phyloP scores from a whole-genome alignment of 352 stramenopile species.

The Phytophthora fragariae region DNA sequence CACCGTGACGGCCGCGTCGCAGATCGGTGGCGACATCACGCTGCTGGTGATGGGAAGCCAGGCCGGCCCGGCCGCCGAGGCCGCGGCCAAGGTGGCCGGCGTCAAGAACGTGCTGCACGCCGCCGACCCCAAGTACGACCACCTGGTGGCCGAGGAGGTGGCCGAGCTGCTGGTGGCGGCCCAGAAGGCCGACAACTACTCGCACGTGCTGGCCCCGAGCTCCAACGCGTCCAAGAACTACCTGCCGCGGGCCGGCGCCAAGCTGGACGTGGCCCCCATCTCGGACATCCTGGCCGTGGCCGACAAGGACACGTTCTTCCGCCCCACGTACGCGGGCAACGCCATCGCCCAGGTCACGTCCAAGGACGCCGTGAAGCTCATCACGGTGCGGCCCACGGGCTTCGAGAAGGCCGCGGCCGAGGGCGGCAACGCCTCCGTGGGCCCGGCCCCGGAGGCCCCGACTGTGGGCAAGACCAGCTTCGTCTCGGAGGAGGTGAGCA shows the following conservation, averaged over 20 bases:
- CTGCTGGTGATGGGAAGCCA: conserved; percentile 80
- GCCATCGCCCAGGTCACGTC: conserved; percentile 92
- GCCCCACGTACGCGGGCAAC: conserved; percentile 88
- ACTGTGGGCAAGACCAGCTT: conserved; percentile 87
- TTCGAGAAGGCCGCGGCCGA: conserved; percentile 96
- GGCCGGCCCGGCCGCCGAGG: conserved; percentile 59
- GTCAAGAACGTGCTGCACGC: conserved; percentile 87
- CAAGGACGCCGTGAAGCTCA: conserved; percentile 92
- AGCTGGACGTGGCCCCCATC: conserved; percentile 95
- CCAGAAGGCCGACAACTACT: conserved; percentile 77
- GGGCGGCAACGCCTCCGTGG: conserved; percentile 78
- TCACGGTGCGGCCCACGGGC: conserved; percentile 96
- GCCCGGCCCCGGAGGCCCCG: conserved; percentile 62
- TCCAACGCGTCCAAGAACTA: conserved; percentile 98
- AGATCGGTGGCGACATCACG: conserved; percentile 87
- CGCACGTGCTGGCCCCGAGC: conserved; percentile 94
- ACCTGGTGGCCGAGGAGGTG: conserved; percentile 90
- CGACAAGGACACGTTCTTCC: conserved; percentile 96
- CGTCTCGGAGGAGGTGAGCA: conserved; percentile 94
- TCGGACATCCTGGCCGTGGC: conserved; percentile 95
- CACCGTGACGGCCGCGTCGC: conserved; percentile 85
- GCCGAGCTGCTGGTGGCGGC: conserved; percentile 76
- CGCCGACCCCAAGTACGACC: conserved; percentile 88
- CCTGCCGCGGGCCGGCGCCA: conserved; percentile 94
- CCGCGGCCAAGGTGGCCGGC: conserved; percentile 80